Base-by-base conservation (phyloP, 2,329 filamentous ascomycete species). In the Ophiostoma montium region DNA sequence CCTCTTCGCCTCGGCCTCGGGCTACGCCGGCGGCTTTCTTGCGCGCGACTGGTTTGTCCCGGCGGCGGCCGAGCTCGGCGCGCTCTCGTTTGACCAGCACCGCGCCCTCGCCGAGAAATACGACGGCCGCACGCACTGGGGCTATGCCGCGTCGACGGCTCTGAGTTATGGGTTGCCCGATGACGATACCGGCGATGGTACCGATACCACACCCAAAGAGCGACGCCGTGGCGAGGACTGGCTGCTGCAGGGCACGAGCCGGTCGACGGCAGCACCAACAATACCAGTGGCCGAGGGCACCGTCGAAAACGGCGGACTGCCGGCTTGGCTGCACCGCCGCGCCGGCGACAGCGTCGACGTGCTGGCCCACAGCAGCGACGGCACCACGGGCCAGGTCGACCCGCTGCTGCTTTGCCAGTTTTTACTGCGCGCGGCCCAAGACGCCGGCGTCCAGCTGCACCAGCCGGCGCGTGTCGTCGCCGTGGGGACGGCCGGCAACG, bases 1-100 rank as follows among this genome's bases (percentile, higher is more conserved):
- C 53, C 70, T 89, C 31, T 86, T 89, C 62, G 72, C 76, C 11
- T 85, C 80, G 30, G 84, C 85, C 0, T 88, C 82, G 2, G 84
- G 85, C 1, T 80, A 76, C 55, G 82, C 84, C 0, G 86, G 74
- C 16, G 84, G 85, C 0, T 90, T 89, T 58, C 60, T 89, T 9
- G 84, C 84, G 0, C 70, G 69, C 32, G 81, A 89, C 61, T 89
- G 84, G 83, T 86, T 84, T 57, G 68, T 70, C 0, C 67, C 75
- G 0, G 67, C 71, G 1, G 65, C 77, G 6, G 49, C 52, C 21
- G 66, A 70, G 0, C 69, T 89, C 1, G 84, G 78, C 8, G 71
- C 70, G 1, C 68, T 89, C 12, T 85, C 80, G 36, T 90, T 84
- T 59, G 70, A 72, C 5, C 70, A 87, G 47, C 85, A 90, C 62